Evolutionary conservation across 164 flowering plant species (phyloP).

Genomic region (Vitis vinifera): ASM3070453v1 NC_081822.1:5754501-5755000

Average conservation of each 20-base stretch:
- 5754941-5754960: too few relatives aligned
- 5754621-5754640: conserved; percentile 35
- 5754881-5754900: too few relatives aligned
- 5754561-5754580: conserved; percentile 25
- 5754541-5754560: conserved; percentile 19
- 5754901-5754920: too few relatives aligned
- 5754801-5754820: conserved; percentile 3
- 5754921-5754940: too few relatives aligned
- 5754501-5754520: conserved; percentile 17
- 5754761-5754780: conserved; percentile 94
- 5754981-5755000: too few relatives aligned
- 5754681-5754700: conserved; percentile 38
- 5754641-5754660: conserved; percentile 26
- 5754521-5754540: conserved; percentile 28
- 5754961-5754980: too few relatives aligned
- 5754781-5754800: conserved; percentile 81
- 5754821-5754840: too few relatives aligned
- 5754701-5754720: conserved; percentile 75
- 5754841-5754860: too few relatives aligned
- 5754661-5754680: conserved; percentile 18
- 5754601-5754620: conserved; percentile 57
- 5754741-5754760: conserved; percentile 94
- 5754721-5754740: conserved; percentile 93
- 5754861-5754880: too few relatives aligned
- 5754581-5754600: conserved; percentile 50